Conservation (phyloP, 2,329 filamentous ascomycete genomes). For the Paraphoma sp. region DNA sequence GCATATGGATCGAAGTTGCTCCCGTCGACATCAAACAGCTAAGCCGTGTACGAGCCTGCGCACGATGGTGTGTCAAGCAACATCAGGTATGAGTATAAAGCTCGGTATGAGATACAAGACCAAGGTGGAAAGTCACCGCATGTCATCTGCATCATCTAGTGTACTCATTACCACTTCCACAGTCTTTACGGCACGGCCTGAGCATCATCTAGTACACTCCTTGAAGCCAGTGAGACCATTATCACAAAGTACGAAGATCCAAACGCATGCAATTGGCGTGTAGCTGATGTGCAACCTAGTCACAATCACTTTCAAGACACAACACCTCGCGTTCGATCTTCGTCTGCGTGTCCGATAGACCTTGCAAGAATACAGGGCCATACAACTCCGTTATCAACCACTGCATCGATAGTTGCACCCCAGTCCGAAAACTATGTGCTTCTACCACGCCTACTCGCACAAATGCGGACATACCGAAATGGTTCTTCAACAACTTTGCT, state of each 20-base stretch:
- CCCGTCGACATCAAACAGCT: conserved; percentile 21
- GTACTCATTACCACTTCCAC: background rate
- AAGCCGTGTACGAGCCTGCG: background rate
- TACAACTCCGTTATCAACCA: no score
- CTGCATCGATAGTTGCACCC: no score
- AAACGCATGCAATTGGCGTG: no score
- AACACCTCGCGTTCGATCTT: no score
- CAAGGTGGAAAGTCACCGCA: background rate
- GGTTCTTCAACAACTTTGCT: conserved; percentile 38
- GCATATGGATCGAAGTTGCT: background rate
- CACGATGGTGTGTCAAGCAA: background rate
- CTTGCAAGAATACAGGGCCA: no score
- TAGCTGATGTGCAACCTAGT: no score
- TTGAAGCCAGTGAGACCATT: background rate
- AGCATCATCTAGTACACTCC: background rate
- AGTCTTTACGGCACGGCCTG: background rate
- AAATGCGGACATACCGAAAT: conserved; percentile 54
- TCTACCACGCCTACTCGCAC: conserved; percentile 56
- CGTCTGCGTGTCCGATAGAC: no score
- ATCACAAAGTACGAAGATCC: background rate
- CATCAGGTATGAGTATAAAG: background rate
- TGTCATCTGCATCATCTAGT: background rate
- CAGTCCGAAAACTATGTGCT: conserved; percentile 49
- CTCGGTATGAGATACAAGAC: background rate
- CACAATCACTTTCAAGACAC: no score